Base-by-base conservation (phyloP, 108 stramenopile genomes). In the Tribonema minus region DNA sequence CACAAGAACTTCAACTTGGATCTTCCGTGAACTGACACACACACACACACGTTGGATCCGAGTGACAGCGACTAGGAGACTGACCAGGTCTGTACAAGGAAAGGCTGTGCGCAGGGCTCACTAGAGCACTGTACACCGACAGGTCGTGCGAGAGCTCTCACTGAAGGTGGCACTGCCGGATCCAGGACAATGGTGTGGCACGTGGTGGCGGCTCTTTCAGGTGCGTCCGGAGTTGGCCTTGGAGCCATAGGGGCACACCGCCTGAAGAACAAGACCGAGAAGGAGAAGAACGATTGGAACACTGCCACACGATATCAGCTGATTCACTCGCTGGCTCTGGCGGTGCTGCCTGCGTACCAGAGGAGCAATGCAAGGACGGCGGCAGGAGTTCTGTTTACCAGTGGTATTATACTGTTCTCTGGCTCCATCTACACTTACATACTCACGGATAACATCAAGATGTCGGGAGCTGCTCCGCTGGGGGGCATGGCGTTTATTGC, bases 231-330 rank as follows among this genome's bases (percentile, higher is more conserved):
- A n/a, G n/a, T n/a, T n/a, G n/a, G n/a, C n/a, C n/a, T n/a, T n/a
- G 73, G 73, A 25, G 73, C 73, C 33, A 32, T 37, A 39, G 73
- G 73, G 12, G 73, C 73, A 6, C 73, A 75, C 34, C 64, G 63
- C 7, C 37, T 75, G 3, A 37, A 60, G 25, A 28, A 28, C 5
- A 75, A 75, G 33, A 40, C 34, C 3, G 73, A 75, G 38, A 75
- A 75, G 46, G 34, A 46, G 1, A 75, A 29, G 46, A 2, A 6
- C 5, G 64, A 75, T 20, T 75, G 73, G 73, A 75, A 65, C 6
- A 75, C 64, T 20, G 73, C 73, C 3, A 58, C 73, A 1, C 73
- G 65, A 27, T 75, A 75, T 41, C 73, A 75, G 26, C 30, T 75
- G 37, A 2, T 65, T 33, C 73, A 75, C 38, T 60, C 73, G 35